phyloP scores from a whole-genome alignment of 2,329 filamentous ascomycete species.

The Penicillium sp. region DNA sequence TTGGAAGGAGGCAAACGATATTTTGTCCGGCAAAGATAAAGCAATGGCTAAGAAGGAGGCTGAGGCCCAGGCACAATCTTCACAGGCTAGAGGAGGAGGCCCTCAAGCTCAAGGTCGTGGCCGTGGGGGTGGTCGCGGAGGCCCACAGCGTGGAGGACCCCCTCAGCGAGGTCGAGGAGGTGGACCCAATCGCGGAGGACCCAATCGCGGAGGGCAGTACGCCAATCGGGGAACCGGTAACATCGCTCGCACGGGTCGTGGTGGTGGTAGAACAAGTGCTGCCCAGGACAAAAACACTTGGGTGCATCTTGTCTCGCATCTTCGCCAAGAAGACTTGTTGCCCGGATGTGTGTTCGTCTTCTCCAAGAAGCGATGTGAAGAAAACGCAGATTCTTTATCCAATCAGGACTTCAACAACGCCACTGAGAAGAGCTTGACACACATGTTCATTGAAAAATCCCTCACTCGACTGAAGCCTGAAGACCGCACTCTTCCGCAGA shows the following conservation, averaged over 20 bases:
- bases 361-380: conserved; percentile 95
- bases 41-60: conserved; percentile 58
- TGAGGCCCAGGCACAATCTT: conserved; percentile 49
- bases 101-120: conserved; percentile 56
- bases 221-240: conserved; percentile 69
- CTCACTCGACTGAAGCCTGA: conserved; percentile 88
- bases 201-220: conserved; percentile 59
- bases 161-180: conserved; percentile 51
- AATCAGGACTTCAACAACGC: conserved; percentile 95
- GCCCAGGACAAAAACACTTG: conserved; percentile 95
- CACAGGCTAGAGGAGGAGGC: conserved; percentile 54
- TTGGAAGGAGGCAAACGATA: conserved; percentile 90
- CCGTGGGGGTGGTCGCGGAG: conserved; percentile 52
- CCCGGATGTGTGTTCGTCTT: conserved; percentile 98
- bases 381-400: conserved; percentile 91
- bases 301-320: conserved; percentile 91
- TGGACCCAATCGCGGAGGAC: conserved; percentile 59
- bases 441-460: conserved; percentile 97
- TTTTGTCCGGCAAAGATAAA: conserved; percentile 80
- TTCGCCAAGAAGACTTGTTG: conserved; percentile 82
- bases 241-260: conserved; percentile 83
- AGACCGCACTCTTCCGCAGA: conserved; percentile 87
- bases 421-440: conserved; percentile 90
- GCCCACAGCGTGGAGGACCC: conserved; percentile 32
- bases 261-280: conserved; percentile 81